A percentile compares a stretch with the other conserved stretches of the same genome.
phyloP scores from a whole-genome alignment of 192 early-diverging fungal genomes.

The Umbelopsis sp. region DNA sequence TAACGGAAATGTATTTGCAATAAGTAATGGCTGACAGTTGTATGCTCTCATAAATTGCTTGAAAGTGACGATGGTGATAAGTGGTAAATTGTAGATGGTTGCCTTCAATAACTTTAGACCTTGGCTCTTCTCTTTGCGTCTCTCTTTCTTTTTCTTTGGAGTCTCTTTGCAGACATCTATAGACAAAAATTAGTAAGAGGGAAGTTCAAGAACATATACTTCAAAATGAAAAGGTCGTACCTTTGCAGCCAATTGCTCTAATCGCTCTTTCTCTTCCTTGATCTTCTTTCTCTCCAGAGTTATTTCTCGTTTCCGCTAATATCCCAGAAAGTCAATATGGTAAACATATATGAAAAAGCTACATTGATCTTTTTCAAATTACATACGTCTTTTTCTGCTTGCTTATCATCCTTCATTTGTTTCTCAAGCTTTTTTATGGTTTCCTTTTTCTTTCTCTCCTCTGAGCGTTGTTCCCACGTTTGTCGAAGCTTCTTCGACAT shows the following conservation, averaged over 20 bases:
- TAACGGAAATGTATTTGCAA: neutral
- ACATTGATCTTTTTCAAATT: neutral
- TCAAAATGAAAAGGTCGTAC: constrained; percentile 10
- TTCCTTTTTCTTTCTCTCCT: constrained; percentile 47
- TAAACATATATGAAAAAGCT: neutral
- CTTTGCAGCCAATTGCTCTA: constrained; percentile 48
- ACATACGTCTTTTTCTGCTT: constrained; percentile 55
- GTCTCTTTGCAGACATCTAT: constrained; percentile 31
- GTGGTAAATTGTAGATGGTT: neutral
- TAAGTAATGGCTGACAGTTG: neutral
- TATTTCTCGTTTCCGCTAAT: constrained; percentile 34
- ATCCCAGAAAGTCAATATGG: neutral
- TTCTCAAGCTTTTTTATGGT: constrained; percentile 53
- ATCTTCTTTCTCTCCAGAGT: constrained; percentile 48
- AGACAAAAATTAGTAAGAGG: neutral
- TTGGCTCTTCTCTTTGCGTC: constrained; percentile 33
- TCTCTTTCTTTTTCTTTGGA: constrained; percentile 31
- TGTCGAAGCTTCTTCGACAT: constrained; percentile 35
- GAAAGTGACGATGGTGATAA: too few relatives aligned
- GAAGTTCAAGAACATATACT: neutral
- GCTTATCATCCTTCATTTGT: constrained; percentile 53
- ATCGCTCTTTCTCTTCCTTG: constrained; percentile 52
- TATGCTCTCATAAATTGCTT: too few relatives aligned
- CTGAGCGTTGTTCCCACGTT: constrained; percentile 55
- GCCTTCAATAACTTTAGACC: constrained; percentile 7